phyloP scores from a whole-genome alignment of 768 basidiomycete species.

The Boletus speciosus region DNA sequence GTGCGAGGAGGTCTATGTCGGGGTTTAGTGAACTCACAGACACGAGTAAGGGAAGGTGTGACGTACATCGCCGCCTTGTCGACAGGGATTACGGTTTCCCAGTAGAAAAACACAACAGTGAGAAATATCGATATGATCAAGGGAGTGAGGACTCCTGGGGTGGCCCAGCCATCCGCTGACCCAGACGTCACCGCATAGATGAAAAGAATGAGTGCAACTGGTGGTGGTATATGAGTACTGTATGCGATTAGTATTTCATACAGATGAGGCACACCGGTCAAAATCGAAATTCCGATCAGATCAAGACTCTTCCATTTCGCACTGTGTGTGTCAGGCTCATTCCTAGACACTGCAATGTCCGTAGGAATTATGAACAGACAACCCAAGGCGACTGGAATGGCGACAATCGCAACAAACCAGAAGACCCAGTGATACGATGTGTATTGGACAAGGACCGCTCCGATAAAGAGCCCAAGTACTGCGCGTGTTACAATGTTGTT shows the following conservation, averaged over 20 bases:
- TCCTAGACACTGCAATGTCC: conserved; percentile 5
- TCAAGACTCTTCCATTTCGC: conserved; percentile 34
- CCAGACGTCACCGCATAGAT: conserved; percentile 44
- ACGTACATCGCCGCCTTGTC: conserved; percentile 43
- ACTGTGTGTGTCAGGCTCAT: neutral
- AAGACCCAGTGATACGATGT: conserved; percentile 52
- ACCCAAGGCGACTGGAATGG: conserved; percentile 30
- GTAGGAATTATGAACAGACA: conserved; percentile 35
- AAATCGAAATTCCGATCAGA: conserved; percentile 36
- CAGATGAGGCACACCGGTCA: conserved; percentile 29
- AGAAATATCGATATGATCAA: conserved; percentile 44
- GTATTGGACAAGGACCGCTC: conserved; percentile 40
- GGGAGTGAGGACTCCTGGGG: conserved; percentile 42
- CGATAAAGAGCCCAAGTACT: conserved; percentile 42
- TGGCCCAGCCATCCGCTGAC: conserved; percentile 47
- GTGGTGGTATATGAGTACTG: neutral
- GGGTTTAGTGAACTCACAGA: neutral
- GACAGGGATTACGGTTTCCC: conserved; percentile 41
- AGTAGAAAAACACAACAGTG: conserved; percentile 45
- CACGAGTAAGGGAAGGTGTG: neutral
- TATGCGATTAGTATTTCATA: neutral
- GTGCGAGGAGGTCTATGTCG: conserved; percentile 37
- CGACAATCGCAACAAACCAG: conserved; percentile 43
- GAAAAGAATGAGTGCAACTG: conserved; percentile 38
- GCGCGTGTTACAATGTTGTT: neutral